phyloP scores from a whole-genome alignment of 345 rosid species.

The Geranium brycei region DNA sequence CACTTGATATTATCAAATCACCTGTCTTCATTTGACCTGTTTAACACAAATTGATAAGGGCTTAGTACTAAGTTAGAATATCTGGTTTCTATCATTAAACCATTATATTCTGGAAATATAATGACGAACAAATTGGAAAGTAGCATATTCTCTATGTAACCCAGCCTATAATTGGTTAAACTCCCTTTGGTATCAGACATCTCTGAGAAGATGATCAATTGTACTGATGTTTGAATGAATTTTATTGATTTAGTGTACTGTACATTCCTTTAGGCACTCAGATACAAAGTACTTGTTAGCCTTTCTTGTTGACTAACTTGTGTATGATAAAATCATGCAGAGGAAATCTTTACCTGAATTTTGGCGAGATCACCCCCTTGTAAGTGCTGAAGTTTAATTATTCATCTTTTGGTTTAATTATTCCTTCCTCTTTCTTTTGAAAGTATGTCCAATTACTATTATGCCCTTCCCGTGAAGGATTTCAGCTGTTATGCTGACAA shows the following conservation, averaged over 20 bases:
- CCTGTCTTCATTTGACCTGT: neutral
- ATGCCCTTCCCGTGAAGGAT: neutral
- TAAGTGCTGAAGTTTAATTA: slow-evolving; percentile 24
- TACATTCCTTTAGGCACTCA: no score
- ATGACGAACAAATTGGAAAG: neutral
- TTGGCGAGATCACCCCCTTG: slow-evolving; percentile 77
- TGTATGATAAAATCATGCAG: slow-evolving; percentile 29
- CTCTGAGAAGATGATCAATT: neutral
- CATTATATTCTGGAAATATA: neutral
- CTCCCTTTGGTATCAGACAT: neutral
- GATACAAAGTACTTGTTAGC: neutral
- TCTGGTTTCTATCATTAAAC: neutral
- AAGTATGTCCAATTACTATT: neutral
- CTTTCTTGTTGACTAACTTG: neutral
- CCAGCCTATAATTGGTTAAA: no score
- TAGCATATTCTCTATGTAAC: no score
- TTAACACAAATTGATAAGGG: neutral
- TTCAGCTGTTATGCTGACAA: neutral
- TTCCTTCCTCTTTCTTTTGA: neutral
- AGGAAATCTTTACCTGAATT: slow-evolving; percentile 80
- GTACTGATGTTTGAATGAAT: no score
- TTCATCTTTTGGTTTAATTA: neutral
- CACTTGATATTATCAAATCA: neutral
- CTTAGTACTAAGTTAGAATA: no score
- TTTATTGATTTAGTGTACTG: no score